These are phyloP conservation scores for Sporisorium graminicola DNA, from an alignment of 1,284 basidiomycete genomes.

Conservation along the genomic window DNA sequence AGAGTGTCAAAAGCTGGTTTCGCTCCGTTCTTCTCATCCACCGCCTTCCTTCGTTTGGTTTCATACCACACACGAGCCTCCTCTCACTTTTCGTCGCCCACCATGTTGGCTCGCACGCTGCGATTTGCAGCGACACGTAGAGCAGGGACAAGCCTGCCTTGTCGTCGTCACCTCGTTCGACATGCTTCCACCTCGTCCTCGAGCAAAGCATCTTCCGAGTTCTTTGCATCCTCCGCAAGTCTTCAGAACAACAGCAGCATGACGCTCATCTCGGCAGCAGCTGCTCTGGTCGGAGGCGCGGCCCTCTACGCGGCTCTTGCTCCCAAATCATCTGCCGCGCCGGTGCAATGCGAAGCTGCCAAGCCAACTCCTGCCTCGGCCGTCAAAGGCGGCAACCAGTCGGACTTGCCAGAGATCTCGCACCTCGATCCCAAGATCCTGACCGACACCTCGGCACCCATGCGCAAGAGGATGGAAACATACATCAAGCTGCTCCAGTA, in stretches of 20 bases:
- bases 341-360: conserved; percentile 36
- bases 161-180: conserved; percentile 18
- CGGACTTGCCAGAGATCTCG: conserved; percentile 61
- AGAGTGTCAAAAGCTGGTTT: conserved; percentile 1
- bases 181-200: conserved; percentile 19
- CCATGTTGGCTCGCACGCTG: conserved; percentile 33
- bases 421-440: conserved; percentile 56
- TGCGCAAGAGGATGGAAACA: conserved; percentile 80
- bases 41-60: neutral
- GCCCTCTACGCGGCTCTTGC: conserved; percentile 21
- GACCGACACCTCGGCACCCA: conserved; percentile 54
- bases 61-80: neutral
- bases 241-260: conserved; percentile 4
- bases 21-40: neutral
- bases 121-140: conserved; percentile 26
- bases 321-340: conserved; percentile 8
- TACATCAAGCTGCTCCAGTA: conserved; percentile 86
- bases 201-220: conserved; percentile 6
- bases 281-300: conserved; percentile 20
- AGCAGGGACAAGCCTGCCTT: conserved; percentile 8
- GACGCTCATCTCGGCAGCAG: conserved; percentile 17
- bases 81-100: neutral
- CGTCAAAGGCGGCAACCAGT: conserved; percentile 50
- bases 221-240: conserved; percentile 15
- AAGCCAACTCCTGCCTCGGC: conserved; percentile 38